Conservation (phyloP, 2,329 filamentous ascomycete genomes). For the Fusarium poae region DNA sequence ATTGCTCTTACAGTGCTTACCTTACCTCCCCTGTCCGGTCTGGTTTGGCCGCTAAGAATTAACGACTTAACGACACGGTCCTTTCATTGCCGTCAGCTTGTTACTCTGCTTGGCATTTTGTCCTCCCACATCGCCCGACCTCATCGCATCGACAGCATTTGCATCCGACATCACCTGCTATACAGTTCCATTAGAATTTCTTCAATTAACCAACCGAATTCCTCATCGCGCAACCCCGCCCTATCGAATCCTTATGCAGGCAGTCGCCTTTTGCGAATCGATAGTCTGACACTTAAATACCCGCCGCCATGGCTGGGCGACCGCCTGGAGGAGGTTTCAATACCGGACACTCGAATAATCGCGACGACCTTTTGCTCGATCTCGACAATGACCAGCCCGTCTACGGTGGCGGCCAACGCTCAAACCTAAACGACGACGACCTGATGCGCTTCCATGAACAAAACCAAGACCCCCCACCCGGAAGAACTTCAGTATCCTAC, state of each 20-base stretch:
- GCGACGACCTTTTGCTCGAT: conserved; percentile 77
- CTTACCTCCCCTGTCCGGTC: conserved; percentile 18
- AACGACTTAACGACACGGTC: conserved; percentile 36
- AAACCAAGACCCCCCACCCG: conserved; percentile 71
- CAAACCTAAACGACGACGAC: conserved; percentile 85
- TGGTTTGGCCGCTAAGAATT: conserved; percentile 19
- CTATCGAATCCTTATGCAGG: conserved; percentile 53
- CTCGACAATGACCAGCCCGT: conserved; percentile 77
- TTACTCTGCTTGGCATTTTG: conserved; percentile 34
- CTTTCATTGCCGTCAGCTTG: conserved; percentile 36
- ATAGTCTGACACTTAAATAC: conserved; percentile 54
- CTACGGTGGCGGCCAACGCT: conserved; percentile 82
- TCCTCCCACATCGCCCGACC: conserved; percentile 32
- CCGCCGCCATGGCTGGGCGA: conserved; percentile 72
- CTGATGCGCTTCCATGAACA: conserved; percentile 81
- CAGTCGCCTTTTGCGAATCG: conserved; percentile 46
- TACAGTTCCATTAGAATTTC: background rate
- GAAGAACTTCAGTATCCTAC: conserved; percentile 90
- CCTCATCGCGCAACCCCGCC: conserved; percentile 19
- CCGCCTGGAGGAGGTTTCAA: conserved; percentile 62
- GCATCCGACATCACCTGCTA: conserved; percentile 13
- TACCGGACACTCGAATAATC: conserved; percentile 62
- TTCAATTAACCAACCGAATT: conserved; percentile 5
- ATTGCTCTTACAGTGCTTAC: conserved; percentile 34
- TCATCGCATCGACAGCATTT: conserved; percentile 26